Evolutionary conservation across 805 yeast genomes (phyloP), one percentile per base, ranked within the genome.

Genomic region (Kuraishia piskuri): DNA sequence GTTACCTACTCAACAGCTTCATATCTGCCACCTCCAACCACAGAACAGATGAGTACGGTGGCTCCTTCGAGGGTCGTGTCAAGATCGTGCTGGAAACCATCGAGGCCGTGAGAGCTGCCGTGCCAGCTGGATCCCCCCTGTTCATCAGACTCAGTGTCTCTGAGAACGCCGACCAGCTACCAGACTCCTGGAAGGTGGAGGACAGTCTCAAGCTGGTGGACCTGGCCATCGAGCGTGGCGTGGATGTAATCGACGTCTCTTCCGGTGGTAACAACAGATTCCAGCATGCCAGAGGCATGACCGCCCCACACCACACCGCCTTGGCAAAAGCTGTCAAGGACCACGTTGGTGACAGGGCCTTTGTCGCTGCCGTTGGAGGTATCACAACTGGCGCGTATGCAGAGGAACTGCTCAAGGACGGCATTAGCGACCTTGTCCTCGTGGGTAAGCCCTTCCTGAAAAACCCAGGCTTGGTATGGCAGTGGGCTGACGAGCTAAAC

Each of bases 211-310:
- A 67, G 53, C 61, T 79, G 44, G 71, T 76, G 0, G 67, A 69
- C 17, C 55, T 67, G 7, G 63, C 78, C 8, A 66, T 67, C 19
- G 69, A 71, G 23, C 68, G 64, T 51, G 82, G 80, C 9, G 71
- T 82, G 49, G 80, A 78, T 54, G 64, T 81, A 19, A 56, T 82
- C 40, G 87, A 83, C 60, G 71, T 77, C 48, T 78, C 84, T 1
- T 68, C 81, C 6, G 86, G 84, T 54, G 83, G 83, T 49, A 45
- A 45, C 48, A 73, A 71, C 60, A 66, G 65, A 57, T 55, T 63
- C 48, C 58, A 65, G 47, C 69, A 66, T 53, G 60, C 54, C 23
- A 59, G 71, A 59, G 60, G 69, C 60, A 51, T 58, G 3, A 40
- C 22, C 10, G 56, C 56, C 22, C 76, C 75, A 2, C 57, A 64